A percentile compares a stretch with the other conserved stretches of the same genome.
These are phyloP conservation scores for Clitoria ternatea DNA, from an alignment of 306 rosid genomes.

Conservation along the genomic window DNA sequence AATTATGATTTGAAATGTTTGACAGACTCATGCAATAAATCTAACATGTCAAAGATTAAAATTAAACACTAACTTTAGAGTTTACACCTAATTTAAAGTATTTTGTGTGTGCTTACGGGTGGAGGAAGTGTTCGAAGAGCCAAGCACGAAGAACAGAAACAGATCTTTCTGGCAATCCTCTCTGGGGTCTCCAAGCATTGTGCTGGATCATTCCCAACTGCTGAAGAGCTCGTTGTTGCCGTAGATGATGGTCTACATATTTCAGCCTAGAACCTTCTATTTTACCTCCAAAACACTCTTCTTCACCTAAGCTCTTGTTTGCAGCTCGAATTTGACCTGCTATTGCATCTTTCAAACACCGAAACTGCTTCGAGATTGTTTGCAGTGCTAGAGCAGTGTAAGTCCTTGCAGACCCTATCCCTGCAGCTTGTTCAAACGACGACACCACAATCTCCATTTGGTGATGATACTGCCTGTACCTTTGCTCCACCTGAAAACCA, in stretches of 20 bases:
- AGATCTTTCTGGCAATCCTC: constrained; percentile 97
- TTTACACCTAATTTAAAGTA: too few relatives aligned
- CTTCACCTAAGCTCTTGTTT: constrained; percentile 88
- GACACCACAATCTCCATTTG: constrained; percentile 93
- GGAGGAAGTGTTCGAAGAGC: constrained; percentile 99
- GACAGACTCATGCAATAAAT: too few relatives aligned
- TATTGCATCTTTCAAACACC: constrained; percentile 92
- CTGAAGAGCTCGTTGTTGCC: constrained; percentile 97
- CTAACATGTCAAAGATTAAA: too few relatives aligned
- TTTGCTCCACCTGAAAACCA: constrained; percentile 72
- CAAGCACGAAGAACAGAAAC: constrained; percentile 99
- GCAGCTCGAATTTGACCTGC: constrained; percentile 63
- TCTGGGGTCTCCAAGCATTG: constrained; percentile 99
- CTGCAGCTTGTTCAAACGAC: constrained; percentile 82
- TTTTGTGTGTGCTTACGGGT: constrained; percentile 87
- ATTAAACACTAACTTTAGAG: too few relatives aligned
- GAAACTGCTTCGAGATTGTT: constrained; percentile 90
- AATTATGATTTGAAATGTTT: too few relatives aligned
- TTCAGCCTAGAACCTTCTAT: constrained; percentile 85
- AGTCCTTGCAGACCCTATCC: constrained; percentile 75
- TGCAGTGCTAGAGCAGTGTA: constrained; percentile 93
- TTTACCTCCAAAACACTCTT: constrained; percentile 65
- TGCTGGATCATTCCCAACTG: constrained; percentile 99
- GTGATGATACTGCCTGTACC: constrained; percentile 93
- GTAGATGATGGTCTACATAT: constrained; percentile 84